These are phyloP conservation scores for Carallia brachiata DNA, from an alignment of 345 rosid genomes.

Conservation along the genomic window DNA sequence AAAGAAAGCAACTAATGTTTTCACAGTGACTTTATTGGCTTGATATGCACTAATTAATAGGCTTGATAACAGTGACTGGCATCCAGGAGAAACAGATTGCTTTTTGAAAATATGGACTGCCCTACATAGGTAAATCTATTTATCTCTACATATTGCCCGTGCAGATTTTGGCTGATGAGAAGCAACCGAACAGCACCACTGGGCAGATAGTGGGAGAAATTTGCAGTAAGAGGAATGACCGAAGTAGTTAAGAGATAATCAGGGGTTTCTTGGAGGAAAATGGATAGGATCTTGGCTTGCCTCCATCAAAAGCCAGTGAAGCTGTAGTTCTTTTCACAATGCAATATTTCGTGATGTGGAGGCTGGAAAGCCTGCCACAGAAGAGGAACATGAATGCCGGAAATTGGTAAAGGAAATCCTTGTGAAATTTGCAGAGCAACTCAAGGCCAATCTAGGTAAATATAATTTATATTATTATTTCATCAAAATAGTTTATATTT, in stretches of 20 bases:
- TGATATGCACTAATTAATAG: not conserved
- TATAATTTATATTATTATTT: no score
- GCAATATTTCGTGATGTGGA: constrained; percentile 43
- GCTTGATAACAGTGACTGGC: not conserved
- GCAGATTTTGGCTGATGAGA: constrained; percentile 61
- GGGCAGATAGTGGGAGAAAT: constrained; percentile 40
- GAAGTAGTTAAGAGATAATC: constrained; percentile 28
- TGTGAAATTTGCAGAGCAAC: constrained; percentile 54
- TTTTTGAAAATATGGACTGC: not conserved
- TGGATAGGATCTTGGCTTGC: constrained; percentile 68
- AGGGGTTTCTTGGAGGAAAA: constrained; percentile 49
- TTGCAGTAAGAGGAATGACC: constrained; percentile 20
- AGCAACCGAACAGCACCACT: constrained; percentile 36
- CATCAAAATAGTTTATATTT: no score
- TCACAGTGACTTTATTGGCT: not conserved
- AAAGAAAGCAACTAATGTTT: not conserved
- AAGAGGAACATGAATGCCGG: constrained; percentile 27
- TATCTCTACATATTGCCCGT: constrained; percentile 9
- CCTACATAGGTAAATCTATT: constrained; percentile 1
- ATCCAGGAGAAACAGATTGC: no score
- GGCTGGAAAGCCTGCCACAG: constrained; percentile 22
- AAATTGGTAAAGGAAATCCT: constrained; percentile 52
- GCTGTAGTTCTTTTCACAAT: constrained; percentile 51
- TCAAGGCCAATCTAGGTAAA: constrained; percentile 39
- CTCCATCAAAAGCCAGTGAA: constrained; percentile 60